Conservation (phyloP, 1,284 basidiomycete genomes). For the Hymenochaete sp. region DNA sequence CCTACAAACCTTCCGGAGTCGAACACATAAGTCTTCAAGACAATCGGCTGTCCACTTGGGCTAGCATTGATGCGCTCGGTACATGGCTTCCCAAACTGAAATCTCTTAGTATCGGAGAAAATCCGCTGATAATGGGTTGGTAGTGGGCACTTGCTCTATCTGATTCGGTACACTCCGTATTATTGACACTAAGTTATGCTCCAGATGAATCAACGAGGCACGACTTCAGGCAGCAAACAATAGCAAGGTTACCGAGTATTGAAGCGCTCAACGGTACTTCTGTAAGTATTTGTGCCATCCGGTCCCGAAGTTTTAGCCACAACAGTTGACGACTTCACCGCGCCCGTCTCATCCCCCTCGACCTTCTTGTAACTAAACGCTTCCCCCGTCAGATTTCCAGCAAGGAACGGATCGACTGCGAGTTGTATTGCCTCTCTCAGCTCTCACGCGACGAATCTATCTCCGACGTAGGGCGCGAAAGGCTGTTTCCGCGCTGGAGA, state of each 20-base stretch:
- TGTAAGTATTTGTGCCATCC: constrained; percentile 45
- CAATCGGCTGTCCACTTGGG: constrained; percentile 59
- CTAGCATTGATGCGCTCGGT: constrained; percentile 60
- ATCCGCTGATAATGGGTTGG: constrained; percentile 52
- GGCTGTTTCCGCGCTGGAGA: constrained; percentile 54
- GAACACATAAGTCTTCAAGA: constrained; percentile 56
- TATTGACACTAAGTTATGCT: no score
- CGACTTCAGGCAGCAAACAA: constrained; percentile 54
- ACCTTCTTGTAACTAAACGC: no score
- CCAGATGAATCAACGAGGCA: no score
- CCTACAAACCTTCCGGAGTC: constrained; percentile 28
- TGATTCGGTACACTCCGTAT: no score
- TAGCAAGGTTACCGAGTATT: constrained; percentile 66
- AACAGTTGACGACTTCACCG: no score
- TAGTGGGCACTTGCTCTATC: no score
- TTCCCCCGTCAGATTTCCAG: constrained; percentile 13
- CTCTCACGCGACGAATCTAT: constrained; percentile 37
- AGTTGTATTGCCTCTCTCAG: constrained; percentile 74
- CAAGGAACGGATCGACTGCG: constrained; percentile 77
- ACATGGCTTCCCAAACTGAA: constrained; percentile 57
- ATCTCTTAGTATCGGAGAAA: constrained; percentile 49
- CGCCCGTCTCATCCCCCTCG: no score
- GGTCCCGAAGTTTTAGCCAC: not conserved
- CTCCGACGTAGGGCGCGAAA: constrained; percentile 36
- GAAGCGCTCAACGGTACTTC: constrained; percentile 56